Evolutionary conservation across 306 rosid genomes (phyloP).

Genomic region (Vigna unguiculata): DNA sequence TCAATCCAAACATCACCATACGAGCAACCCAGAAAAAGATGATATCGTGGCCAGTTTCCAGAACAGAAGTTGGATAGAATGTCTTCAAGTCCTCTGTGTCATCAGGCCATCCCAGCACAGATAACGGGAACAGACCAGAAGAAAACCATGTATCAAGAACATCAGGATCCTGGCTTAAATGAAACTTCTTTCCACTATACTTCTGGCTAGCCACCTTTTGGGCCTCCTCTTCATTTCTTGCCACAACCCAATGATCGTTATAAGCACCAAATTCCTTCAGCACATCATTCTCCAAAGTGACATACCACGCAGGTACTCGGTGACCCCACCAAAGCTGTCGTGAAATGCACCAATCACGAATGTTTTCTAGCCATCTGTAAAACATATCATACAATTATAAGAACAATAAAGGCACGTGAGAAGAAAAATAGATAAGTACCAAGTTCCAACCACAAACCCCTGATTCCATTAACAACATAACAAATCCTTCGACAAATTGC

Average conservation of each 20-base stretch:
- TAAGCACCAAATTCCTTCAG: constrained; percentile 76
- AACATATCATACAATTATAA: background rate
- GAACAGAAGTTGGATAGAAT: constrained; percentile 93
- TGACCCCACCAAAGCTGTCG: constrained; percentile 99
- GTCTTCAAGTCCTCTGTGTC: constrained; percentile 81
- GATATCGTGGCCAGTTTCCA: constrained; percentile 99
- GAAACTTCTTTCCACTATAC: constrained; percentile 73
- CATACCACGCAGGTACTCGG: constrained; percentile 94
- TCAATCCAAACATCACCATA: constrained; percentile 92
- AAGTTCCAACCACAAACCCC: background rate
- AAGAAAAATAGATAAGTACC: constrained; percentile 12
- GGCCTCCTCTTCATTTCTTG: constrained; percentile 81
- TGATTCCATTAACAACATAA: constrained; percentile 2
- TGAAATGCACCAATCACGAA: constrained; percentile 95
- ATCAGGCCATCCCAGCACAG: constrained; percentile 98
- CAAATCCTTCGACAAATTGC: constrained; percentile 6
- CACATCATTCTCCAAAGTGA: constrained; percentile 69
- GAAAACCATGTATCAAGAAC: constrained; percentile 99
- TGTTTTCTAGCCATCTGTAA: constrained; percentile 93
- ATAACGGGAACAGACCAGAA: constrained; percentile 87
- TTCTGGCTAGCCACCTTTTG: constrained; percentile 59
- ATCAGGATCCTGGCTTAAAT: constrained; percentile 81
- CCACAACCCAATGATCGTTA: constrained; percentile 86
- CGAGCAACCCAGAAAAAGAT: constrained; percentile 99
- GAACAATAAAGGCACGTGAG: background rate